Evolutionary conservation across 169 alveolate species (phyloP).

Genomic region (Babesia divergens): DNA sequence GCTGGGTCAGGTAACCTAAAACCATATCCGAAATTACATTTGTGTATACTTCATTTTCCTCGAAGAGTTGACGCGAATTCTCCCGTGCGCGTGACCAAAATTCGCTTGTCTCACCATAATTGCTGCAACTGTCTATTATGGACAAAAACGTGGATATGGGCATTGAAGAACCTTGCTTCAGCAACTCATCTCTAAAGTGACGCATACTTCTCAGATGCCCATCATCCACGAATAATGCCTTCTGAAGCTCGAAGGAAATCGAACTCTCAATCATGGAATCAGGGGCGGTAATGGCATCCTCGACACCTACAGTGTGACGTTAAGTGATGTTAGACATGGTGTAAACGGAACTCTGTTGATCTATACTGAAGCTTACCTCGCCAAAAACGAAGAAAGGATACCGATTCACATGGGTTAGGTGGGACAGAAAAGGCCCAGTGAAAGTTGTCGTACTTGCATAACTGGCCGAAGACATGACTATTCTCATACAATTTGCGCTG

Average conservation of each 20-base stretch:
- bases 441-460: slow-evolving; percentile 52
- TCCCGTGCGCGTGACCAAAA: slow-evolving; percentile 55
- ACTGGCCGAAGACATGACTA: slow-evolving; percentile 33
- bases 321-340: too few relatives aligned
- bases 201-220: slow-evolving; percentile 39
- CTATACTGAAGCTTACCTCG: slow-evolving; percentile 1
- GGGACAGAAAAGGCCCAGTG: slow-evolving; percentile 37
- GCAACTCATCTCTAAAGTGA: slow-evolving; percentile 49
- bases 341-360: not conserved
- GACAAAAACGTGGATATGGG: slow-evolving; percentile 20
- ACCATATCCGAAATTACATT: slow-evolving; percentile 44
- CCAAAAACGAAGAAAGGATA: slow-evolving; percentile 45
- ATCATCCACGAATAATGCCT: slow-evolving; percentile 41
- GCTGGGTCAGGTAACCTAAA: slow-evolving; percentile 36
- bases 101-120: slow-evolving; percentile 34
- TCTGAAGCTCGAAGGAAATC: slow-evolving; percentile 5
- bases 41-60: slow-evolving; percentile 1
- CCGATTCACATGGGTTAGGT: slow-evolving; percentile 53
- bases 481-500: slow-evolving; percentile 42
- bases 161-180: slow-evolving; percentile 32
- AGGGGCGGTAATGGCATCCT: slow-evolving; percentile 22
- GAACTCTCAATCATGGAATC: not conserved
- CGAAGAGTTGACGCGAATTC: slow-evolving; percentile 24
- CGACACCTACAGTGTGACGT: slow-evolving; percentile 29
- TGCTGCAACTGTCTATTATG: slow-evolving; percentile 23